Evolutionary conservation across 169 alveolate species (phyloP).

Genomic region (Cryptosporidium ubiquitum): DNA sequence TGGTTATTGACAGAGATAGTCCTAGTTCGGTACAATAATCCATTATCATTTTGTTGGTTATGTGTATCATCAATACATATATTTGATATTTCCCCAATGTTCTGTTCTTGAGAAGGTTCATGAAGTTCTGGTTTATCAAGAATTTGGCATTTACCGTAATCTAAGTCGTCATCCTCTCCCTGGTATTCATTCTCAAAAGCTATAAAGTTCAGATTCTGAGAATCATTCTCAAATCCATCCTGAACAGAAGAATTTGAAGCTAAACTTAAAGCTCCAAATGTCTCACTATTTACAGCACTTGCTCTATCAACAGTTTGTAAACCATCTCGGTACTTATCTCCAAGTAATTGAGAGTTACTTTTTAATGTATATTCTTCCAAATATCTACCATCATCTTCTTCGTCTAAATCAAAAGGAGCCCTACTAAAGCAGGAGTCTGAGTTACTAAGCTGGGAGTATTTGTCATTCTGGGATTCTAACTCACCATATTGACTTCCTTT

Average conservation of each 20-base stretch:
- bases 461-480: not conserved
- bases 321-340: not conserved
- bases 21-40: constrained; percentile 56
- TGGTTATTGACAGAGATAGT: not conserved
- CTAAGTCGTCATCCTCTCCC: not conserved
- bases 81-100: not conserved
- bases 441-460: not conserved
- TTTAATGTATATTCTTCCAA: not conserved
- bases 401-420: constrained; percentile 44
- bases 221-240: constrained; percentile 13
- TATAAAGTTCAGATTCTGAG: constrained; percentile 34
- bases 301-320: not conserved
- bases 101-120: not conserved
- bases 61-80: not conserved
- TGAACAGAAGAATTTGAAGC: constrained; percentile 50
- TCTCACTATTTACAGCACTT: not conserved
- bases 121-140: not conserved
- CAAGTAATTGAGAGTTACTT: not conserved
- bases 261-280: constrained; percentile 2
- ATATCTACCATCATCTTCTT: not conserved
- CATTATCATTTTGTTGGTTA: constrained; percentile 12
- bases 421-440: constrained; percentile 43
- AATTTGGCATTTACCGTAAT: not conserved
- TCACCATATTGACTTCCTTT: not conserved
- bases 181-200: constrained; percentile 44